phyloP scores from a whole-genome alignment of 345 rosid species.

The Ceriops zippeliana region DNA sequence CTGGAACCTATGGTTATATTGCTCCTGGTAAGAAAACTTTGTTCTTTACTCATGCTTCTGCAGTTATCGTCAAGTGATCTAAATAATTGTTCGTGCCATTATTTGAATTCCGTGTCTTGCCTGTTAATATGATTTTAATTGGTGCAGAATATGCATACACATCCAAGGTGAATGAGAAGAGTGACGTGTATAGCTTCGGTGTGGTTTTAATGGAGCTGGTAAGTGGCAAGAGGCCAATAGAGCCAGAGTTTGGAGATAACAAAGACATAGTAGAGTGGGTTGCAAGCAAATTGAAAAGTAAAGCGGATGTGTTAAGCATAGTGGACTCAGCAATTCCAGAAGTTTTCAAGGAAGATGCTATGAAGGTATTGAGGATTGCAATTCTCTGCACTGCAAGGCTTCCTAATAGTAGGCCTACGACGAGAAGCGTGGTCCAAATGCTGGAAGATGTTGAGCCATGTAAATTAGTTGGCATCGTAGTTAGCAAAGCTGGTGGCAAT shows the following conservation, averaged over 20 bases:
- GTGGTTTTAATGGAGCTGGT: constrained; percentile 91
- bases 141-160: constrained; percentile 83
- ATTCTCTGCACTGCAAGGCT: constrained; percentile 59
- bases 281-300: constrained; percentile 49
- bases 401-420: constrained; percentile 65
- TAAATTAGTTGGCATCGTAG: constrained; percentile 45
- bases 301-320: constrained; percentile 44
- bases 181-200: constrained; percentile 91
- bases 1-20: constrained; percentile 90
- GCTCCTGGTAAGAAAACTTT: constrained; percentile 69
- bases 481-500: constrained; percentile 14
- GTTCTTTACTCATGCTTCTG: background rate
- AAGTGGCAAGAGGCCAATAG: constrained; percentile 76
- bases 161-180: constrained; percentile 72
- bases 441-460: constrained; percentile 75
- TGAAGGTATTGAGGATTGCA: constrained; percentile 64
- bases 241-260: constrained; percentile 69
- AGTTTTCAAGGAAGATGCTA: constrained; percentile 52
- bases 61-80: background rate
- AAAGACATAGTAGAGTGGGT: constrained; percentile 80
- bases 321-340: constrained; percentile 65
- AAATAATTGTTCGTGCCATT: background rate
- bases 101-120: background rate
- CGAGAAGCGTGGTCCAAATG: constrained; percentile 87
- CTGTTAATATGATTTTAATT: background rate